Evolutionary conservation across 2,329 filamentous ascomycete species (phyloP).

Genomic region (Hypoxylon sp.): DNA sequence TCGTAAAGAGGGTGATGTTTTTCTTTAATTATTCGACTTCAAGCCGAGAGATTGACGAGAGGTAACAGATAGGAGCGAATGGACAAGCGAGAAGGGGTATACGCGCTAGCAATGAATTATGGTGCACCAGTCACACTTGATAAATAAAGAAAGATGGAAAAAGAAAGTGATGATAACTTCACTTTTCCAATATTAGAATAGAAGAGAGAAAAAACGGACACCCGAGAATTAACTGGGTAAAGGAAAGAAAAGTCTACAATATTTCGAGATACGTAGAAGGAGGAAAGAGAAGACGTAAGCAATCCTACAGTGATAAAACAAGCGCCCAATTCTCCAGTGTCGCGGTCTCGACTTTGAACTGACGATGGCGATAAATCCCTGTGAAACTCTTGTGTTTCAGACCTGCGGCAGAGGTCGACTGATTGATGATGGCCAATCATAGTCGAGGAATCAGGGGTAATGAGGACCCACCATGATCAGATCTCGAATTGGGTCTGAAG

Average conservation of each 20-base stretch:
- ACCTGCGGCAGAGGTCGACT: slow-evolving; percentile 54
- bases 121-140: slow-evolving; percentile 41
- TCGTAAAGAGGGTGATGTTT: not conserved
- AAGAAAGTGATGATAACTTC: slow-evolving; percentile 33
- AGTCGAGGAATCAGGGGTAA: not conserved
- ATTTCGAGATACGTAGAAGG: slow-evolving; percentile 14
- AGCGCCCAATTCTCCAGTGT: slow-evolving; percentile 12
- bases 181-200: slow-evolving; percentile 31
- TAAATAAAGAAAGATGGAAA: slow-evolving; percentile 30
- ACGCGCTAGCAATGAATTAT: slow-evolving; percentile 32
- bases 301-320: slow-evolving; percentile 28
- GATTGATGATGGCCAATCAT: slow-evolving; percentile 41
- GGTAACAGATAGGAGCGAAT: slow-evolving; percentile 14
- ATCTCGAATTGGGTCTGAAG: slow-evolving; percentile 18
- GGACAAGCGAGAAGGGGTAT: slow-evolving; percentile 17
- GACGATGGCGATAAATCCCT: slow-evolving; percentile 40
- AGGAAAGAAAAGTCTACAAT: slow-evolving; percentile 11
- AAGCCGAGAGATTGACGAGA: slow-evolving; percentile 16
- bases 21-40: slow-evolving; percentile 19
- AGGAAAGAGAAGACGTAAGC: slow-evolving; percentile 25
- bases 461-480: slow-evolving; percentile 8
- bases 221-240: slow-evolving; percentile 14
- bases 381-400: slow-evolving; percentile 56
- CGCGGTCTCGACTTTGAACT: slow-evolving; percentile 25
- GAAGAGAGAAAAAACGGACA: slow-evolving; percentile 17